phyloP scores from a whole-genome alignment of 2,329 filamentous ascomycete genomes.

The Alternaria infectoria region DNA sequence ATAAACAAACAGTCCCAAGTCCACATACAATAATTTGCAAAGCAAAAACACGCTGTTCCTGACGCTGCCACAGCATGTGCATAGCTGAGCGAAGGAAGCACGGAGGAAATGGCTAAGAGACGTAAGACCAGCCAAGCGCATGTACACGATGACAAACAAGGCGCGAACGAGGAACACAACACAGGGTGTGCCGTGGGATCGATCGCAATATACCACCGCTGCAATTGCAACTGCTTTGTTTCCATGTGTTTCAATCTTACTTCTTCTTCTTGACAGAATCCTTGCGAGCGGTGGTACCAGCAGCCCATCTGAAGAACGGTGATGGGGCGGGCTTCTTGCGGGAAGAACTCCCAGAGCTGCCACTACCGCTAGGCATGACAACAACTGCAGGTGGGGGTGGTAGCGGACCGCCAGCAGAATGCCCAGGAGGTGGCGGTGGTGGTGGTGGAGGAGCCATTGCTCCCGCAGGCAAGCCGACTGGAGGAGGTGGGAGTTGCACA shows the following conservation, averaged over 20 bases:
- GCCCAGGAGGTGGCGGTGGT: constrained; percentile 10
- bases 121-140: background rate
- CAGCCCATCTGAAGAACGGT: constrained; percentile 34
- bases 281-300: constrained; percentile 11
- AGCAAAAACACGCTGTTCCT: background rate
- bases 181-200: background rate
- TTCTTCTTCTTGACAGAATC: constrained; percentile 14
- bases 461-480: background rate
- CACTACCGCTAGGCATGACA: constrained; percentile 7
- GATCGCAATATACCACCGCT: background rate
- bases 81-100: background rate
- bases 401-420: constrained; percentile 7
- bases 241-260: background rate
- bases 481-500: constrained; percentile 10
- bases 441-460: constrained; percentile 9
- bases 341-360: constrained; percentile 1
- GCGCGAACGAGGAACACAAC: background rate
- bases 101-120: background rate
- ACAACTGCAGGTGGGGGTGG: constrained; percentile 16
- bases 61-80: background rate
- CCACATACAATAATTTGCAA: background rate
- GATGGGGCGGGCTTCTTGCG: constrained; percentile 18
- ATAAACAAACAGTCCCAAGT: background rate
- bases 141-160: background rate
- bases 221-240: background rate